Percentiles rank a stretch among this genome's conserved stretches.
Conservation (phyloP, 2,329 filamentous ascomycete species). For the Rugonectria rugulosa region DNA sequence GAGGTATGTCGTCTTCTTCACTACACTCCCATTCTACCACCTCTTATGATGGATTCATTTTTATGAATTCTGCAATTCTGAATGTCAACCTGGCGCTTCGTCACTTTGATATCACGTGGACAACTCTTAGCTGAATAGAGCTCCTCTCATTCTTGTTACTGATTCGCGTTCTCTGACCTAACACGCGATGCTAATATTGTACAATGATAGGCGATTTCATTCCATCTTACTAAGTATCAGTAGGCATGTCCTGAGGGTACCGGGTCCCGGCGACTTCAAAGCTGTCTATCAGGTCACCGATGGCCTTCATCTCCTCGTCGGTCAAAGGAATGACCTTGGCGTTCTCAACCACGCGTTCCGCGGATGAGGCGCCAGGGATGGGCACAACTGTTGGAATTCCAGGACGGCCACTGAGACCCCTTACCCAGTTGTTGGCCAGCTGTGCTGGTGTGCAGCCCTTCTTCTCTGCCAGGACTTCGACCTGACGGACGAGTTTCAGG, state of each 20-base stretch:
- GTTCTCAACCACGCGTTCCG: conserved; percentile 69
- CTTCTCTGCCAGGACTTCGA: conserved; percentile 64
- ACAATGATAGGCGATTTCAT: neutral
- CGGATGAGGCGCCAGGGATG: conserved; percentile 69
- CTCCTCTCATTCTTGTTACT: conserved; percentile 9
- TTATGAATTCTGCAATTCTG: conserved; percentile 60
- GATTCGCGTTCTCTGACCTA: neutral
- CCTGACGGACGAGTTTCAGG: conserved; percentile 64
- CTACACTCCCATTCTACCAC: conserved; percentile 2
- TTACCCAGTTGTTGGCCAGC: conserved; percentile 72
- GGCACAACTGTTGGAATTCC: conserved; percentile 68
- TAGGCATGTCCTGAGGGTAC: conserved; percentile 51
- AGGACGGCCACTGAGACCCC: conserved; percentile 55
- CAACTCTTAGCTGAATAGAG: conserved; percentile 39
- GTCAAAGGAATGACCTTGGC: conserved; percentile 55
- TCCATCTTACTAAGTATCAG: conserved; percentile 45
- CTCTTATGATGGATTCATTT: conserved; percentile 48
- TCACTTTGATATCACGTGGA: conserved; percentile 40
- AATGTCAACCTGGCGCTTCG: conserved; percentile 39
- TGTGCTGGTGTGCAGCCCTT: conserved; percentile 70
- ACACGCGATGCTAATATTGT: conserved; percentile 21
- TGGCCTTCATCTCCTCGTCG: conserved; percentile 57
- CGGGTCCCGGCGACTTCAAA: conserved; percentile 58
- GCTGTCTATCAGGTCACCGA: conserved; percentile 56
- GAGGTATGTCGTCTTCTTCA: conserved; percentile 1